Conservation (phyloP, 345 rosid genomes). For the Gossypium arboreum region DNA sequence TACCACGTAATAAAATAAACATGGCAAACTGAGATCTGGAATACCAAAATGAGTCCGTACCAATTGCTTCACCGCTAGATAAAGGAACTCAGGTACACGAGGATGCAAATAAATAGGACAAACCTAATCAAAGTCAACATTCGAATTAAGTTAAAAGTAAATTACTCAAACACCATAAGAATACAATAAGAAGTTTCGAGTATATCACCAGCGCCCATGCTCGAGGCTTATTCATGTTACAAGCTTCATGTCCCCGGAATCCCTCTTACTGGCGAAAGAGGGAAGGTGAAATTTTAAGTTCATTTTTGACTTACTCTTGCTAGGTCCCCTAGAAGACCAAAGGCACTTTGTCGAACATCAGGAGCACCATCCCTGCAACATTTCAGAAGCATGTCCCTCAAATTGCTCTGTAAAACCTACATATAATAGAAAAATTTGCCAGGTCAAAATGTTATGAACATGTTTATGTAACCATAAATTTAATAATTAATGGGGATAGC, state of each 20-base stretch:
- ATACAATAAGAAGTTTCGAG: conserved; percentile 8
- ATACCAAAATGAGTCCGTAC: conserved; percentile 41
- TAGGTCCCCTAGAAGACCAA: conserved; percentile 77
- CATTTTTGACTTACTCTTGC: conserved; percentile 47
- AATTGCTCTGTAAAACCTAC: conserved; percentile 77
- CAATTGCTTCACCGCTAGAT: conserved; percentile 73
- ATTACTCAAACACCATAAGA: conserved; percentile 8
- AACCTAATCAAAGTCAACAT: conserved; percentile 36
- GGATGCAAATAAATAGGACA: conserved; percentile 69
- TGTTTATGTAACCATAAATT: background rate
- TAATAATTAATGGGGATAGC: background rate
- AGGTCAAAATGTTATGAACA: background rate
- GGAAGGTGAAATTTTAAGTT: background rate
- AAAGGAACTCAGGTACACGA: conserved; percentile 55
- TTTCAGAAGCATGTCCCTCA: conserved; percentile 78
- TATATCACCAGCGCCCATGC: background rate
- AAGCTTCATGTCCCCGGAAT: background rate
- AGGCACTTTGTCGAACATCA: conserved; percentile 73
- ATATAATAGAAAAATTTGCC: background rate
- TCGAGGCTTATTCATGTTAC: background rate
- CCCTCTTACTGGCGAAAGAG: background rate
- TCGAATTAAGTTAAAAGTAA: background rate
- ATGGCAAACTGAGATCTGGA: conserved; percentile 16
- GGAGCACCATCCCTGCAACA: conserved; percentile 72
- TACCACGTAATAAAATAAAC: background rate